Percentiles rank a stretch among this genome's conserved stretches.
These are phyloP conservation scores for Stentor coeruleus DNA, from an alignment of 73 alveolate species.

Conservation along the genomic window DNA sequence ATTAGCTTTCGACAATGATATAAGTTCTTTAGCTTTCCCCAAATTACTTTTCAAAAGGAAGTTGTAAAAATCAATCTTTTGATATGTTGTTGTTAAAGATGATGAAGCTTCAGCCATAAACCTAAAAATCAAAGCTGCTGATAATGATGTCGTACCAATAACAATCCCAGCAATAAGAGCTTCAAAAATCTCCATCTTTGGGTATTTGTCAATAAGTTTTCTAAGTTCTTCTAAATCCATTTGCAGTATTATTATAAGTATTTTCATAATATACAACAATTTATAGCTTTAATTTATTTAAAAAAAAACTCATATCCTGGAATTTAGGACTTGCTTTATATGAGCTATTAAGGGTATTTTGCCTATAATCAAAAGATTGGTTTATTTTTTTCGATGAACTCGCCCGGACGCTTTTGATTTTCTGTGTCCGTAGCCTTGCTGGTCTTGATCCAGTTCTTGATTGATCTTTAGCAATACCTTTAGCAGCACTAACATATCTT, in stretches of 20 bases:
- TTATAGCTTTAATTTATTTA: no score
- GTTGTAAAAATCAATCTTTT: no score
- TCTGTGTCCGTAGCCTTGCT: not conserved
- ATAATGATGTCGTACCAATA: conserved; percentile 34
- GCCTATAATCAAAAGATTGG: not conserved
- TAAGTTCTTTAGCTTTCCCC: no score
- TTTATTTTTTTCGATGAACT: not conserved
- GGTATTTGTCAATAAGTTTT: conserved; percentile 47
- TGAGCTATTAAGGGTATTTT: not conserved
- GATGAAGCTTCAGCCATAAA: conserved; percentile 45
- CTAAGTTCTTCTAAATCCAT: conserved; percentile 71
- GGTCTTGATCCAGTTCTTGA: not conserved
- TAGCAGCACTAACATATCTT: not conserved
- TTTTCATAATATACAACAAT: no score
- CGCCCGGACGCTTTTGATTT: not conserved
- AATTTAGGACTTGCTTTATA: not conserved
- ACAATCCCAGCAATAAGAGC: conserved; percentile 48
- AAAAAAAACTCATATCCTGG: not conserved
- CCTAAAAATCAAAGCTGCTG: conserved; percentile 31
- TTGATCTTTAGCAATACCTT: no score
- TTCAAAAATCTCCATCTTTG: conserved; percentile 60
- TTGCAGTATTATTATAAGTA: conserved; percentile 46
- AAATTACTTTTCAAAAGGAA: no score
- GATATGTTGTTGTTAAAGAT: no score
- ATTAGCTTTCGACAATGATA: no score